A percentile compares a stretch with the other conserved stretches of the same genome.
Evolutionary conservation across 768 basidiomycete species (phyloP).

Genomic region (Leccinellum rugosiceps): DNA sequence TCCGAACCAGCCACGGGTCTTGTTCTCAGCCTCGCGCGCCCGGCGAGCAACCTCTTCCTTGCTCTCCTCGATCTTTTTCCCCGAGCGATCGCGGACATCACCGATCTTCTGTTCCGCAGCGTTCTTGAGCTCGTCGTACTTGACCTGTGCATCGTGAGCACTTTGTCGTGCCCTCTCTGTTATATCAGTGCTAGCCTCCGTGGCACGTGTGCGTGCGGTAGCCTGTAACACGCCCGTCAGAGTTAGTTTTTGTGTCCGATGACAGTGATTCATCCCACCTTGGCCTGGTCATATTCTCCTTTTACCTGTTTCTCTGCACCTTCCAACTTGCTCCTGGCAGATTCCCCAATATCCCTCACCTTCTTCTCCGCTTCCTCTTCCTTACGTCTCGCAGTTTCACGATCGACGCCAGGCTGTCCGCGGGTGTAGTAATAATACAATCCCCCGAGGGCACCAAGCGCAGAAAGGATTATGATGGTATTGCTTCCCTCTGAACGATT

Average conservation of each 20-base stretch:
- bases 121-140: conserved; percentile 23
- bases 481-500: conserved; percentile 19
- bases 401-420: conserved; percentile 18
- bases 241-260: background rate
- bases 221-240: background rate
- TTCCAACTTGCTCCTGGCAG: conserved; percentile 31
- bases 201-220: conserved; percentile 14
- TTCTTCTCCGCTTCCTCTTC: conserved; percentile 33
- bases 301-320: conserved; percentile 27
- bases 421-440: conserved; percentile 38
- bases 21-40: conserved; percentile 22
- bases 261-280: conserved; percentile 24
- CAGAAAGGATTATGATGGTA: conserved; percentile 29
- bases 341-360: conserved; percentile 27
- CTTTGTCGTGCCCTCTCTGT: conserved; percentile 24
- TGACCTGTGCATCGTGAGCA: conserved; percentile 24
- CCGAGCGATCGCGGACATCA: conserved; percentile 25
- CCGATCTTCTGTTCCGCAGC: conserved; percentile 24
- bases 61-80: conserved; percentile 27
- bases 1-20: conserved; percentile 37
- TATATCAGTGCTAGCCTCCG: conserved; percentile 25
- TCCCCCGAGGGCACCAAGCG: conserved; percentile 33
- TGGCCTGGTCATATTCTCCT: conserved; percentile 32
- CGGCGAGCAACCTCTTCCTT: conserved; percentile 27
- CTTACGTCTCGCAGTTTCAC: conserved; percentile 25